Evolutionary conservation across 2,329 filamentous ascomycete species (phyloP).

Genomic region (Cladophialophora yegresii): DNA sequence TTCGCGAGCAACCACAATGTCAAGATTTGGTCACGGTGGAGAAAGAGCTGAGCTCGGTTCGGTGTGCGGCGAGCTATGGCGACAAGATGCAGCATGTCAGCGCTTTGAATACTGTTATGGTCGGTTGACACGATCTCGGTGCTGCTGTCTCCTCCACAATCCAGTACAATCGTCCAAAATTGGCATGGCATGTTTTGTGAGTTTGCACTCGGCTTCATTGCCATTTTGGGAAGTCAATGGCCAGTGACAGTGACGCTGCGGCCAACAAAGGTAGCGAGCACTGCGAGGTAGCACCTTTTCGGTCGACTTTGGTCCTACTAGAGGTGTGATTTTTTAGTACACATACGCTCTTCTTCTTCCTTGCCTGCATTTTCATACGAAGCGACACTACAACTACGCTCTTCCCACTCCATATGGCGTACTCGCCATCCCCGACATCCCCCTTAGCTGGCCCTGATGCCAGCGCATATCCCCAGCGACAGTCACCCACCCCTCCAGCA

Average conservation of each 20-base stretch:
- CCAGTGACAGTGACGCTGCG: conserved; percentile 2
- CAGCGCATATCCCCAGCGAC: conserved; percentile 23
- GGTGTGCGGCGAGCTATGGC: neutral
- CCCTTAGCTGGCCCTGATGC: conserved; percentile 37
- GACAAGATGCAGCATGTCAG: neutral
- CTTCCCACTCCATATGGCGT: conserved; percentile 41
- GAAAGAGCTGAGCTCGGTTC: neutral
- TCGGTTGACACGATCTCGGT: neutral
- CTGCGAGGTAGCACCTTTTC: neutral
- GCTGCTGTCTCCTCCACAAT: neutral
- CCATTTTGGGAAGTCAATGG: neutral
- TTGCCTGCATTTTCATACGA: neutral
- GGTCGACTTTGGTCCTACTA: neutral
- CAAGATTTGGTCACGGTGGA: neutral
- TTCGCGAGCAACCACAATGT: neutral
- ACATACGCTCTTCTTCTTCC: neutral
- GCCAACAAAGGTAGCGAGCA: neutral
- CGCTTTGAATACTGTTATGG: neutral
- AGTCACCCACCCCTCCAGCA: conserved; percentile 43
- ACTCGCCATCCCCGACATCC: conserved; percentile 45
- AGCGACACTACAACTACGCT: neutral
- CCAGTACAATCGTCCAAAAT: neutral
- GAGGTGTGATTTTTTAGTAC: neutral
- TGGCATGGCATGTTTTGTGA: neutral
- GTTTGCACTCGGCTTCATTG: neutral